phyloP scores from a whole-genome alignment of 768 basidiomycete species.

The Russula brevipes region DNA sequence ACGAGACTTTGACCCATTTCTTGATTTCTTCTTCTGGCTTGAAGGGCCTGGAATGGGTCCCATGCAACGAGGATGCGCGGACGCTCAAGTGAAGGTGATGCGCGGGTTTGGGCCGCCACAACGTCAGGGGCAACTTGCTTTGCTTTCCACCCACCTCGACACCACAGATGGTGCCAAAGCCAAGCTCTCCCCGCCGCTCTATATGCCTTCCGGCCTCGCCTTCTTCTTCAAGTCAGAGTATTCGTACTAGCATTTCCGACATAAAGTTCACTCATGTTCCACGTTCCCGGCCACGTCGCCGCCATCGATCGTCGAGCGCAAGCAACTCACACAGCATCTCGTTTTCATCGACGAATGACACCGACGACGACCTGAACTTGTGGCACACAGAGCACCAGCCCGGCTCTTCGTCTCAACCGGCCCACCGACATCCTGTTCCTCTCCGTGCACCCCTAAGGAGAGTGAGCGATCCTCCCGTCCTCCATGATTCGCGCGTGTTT shows the following conservation, averaged over 20 bases:
- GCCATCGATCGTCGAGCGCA: conserved; percentile 16
- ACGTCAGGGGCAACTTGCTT: no score
- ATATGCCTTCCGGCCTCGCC: conserved; percentile 3
- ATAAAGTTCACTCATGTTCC: conserved; percentile 10
- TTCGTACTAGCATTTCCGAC: conserved; percentile 12
- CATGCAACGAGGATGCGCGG: conserved; percentile 6
- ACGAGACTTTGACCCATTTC: conserved; percentile 9
- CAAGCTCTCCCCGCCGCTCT: conserved; percentile 5
- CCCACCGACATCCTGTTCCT: conserved; percentile 4
- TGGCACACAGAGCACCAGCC: conserved; percentile 10
- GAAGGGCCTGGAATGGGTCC: conserved; percentile 14
- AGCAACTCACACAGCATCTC: conserved; percentile 19
- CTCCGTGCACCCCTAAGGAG: conserved; percentile 5
- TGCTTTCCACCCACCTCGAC: neutral
- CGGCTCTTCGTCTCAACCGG: conserved; percentile 1
- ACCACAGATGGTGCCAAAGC: neutral
- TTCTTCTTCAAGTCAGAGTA: conserved; percentile 9
- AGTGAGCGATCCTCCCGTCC: conserved; percentile 13
- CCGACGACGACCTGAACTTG: conserved; percentile 11
- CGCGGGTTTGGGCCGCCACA: neutral
- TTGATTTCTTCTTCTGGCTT: conserved; percentile 6
- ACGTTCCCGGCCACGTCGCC: conserved; percentile 17
- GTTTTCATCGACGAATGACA: conserved; percentile 19
- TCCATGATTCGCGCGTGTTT: conserved; percentile 15
- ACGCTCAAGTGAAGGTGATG: no score